phyloP scores from a whole-genome alignment of 1,284 basidiomycete species.

The Prillingera fragicola region DNA sequence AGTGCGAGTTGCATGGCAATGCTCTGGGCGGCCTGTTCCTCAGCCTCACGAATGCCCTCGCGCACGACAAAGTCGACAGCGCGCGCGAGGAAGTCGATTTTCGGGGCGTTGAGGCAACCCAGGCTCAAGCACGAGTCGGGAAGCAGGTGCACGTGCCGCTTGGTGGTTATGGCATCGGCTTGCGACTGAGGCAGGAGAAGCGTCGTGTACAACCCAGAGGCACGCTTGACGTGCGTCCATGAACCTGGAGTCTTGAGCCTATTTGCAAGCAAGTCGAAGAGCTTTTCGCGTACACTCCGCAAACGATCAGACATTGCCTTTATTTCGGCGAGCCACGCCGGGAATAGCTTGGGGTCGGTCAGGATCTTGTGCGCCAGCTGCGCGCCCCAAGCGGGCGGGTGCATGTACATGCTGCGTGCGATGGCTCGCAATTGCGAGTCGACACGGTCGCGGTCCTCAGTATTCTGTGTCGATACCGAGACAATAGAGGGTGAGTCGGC shows the following conservation, averaged over 20 bases:
- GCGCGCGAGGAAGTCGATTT: constrained; percentile 41
- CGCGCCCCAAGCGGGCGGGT: constrained; percentile 45
- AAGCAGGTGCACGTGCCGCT: constrained; percentile 42
- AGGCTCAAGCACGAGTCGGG: constrained; percentile 44
- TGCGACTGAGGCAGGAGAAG: constrained; percentile 35
- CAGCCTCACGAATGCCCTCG: constrained; percentile 34
- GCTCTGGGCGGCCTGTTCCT: constrained; percentile 35
- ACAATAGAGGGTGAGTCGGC: constrained; percentile 43
- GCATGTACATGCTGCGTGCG: constrained; percentile 38
- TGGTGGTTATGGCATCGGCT: constrained; percentile 31
- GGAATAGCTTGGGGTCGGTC: constrained; percentile 35
- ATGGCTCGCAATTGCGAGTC: constrained; percentile 40
- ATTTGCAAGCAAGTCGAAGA: constrained; percentile 67
- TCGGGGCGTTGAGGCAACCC: constrained; percentile 41
- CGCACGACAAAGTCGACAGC: constrained; percentile 43
- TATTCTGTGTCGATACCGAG: constrained; percentile 35
- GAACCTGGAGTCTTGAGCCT: constrained; percentile 81
- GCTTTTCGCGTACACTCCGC: constrained; percentile 78
- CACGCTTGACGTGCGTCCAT: constrained; percentile 80
- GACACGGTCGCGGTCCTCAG: constrained; percentile 35
- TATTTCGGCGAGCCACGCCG: constrained; percentile 80
- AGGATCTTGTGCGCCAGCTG: constrained; percentile 42
- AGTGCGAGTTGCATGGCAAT: constrained; percentile 39
- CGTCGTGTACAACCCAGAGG: constrained; percentile 44
- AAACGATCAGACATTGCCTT: constrained; percentile 86